These are phyloP conservation scores for Usnea hakonensis DNA, from an alignment of 495 filamentous ascomycete species.

Conservation along the genomic window DNA sequence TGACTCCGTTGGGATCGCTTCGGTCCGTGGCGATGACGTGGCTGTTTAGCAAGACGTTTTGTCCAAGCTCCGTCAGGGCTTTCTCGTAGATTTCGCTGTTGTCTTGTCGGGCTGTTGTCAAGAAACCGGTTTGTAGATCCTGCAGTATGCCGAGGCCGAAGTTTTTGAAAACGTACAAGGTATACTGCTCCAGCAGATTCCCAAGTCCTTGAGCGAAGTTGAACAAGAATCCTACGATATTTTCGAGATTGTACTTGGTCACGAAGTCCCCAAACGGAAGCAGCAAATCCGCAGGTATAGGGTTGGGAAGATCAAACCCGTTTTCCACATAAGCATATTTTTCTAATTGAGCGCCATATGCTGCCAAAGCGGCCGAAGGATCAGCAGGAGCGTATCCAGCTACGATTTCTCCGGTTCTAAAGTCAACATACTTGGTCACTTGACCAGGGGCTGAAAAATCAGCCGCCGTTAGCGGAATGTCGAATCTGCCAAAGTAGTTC, in stretches of 20 bases:
- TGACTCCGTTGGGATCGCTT: conserved; percentile 15
- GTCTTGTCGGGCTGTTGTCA: conserved; percentile 31
- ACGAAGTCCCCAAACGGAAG: conserved; percentile 39
- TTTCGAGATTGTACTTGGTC: conserved; percentile 33
- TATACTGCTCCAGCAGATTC: conserved; percentile 30
- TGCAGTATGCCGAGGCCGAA: neutral
- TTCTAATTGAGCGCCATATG: conserved; percentile 28
- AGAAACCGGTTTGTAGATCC: conserved; percentile 22
- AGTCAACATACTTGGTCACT: conserved; percentile 18
- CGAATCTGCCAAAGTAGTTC: conserved; percentile 35
- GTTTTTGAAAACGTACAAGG: conserved; percentile 29
- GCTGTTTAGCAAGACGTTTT: conserved; percentile 26
- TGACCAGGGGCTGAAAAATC: neutral
- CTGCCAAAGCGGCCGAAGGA: conserved; percentile 17
- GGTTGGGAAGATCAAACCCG: conserved; percentile 37
- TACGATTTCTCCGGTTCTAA: conserved; percentile 24
- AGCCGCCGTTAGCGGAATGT: conserved; percentile 20
- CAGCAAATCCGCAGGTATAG: conserved; percentile 36
- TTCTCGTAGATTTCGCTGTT: conserved; percentile 38
- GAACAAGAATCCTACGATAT: conserved; percentile 26
- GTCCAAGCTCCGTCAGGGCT: conserved; percentile 27
- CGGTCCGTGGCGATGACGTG: conserved; percentile 29
- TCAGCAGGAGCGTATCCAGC: conserved; percentile 21
- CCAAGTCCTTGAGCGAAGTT: conserved; percentile 32
- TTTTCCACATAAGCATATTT: conserved; percentile 36